Conservation (phyloP, 2,329 filamentous ascomycete genomes). For the Pyrenophora graminea region DNA sequence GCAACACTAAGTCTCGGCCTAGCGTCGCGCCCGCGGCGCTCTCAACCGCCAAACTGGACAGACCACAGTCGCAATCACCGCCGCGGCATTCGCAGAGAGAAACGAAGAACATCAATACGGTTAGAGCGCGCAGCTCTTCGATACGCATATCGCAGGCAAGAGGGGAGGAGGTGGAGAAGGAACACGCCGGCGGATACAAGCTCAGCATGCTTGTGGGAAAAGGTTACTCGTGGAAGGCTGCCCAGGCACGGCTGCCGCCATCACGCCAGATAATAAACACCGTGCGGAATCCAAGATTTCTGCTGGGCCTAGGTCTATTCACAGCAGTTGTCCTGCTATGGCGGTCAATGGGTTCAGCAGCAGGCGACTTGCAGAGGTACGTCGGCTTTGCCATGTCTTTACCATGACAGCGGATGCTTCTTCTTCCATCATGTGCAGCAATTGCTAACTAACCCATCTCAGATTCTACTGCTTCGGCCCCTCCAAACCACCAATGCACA, state of each 20-base stretch:
- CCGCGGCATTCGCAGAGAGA: constrained; percentile 39
- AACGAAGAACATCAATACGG: constrained; percentile 29
- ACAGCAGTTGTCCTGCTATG: constrained; percentile 81
- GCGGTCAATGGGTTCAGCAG: constrained; percentile 79
- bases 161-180: constrained; percentile 31
- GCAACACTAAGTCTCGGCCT: background rate
- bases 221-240: constrained; percentile 88
- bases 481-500: constrained; percentile 91
- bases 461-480: constrained; percentile 99
- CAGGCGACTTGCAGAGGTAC: constrained; percentile 90
- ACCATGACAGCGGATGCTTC: background rate
- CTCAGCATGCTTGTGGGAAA: constrained; percentile 82
- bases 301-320: constrained; percentile 72
- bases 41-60: constrained; percentile 35
- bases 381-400: constrained; percentile 21
- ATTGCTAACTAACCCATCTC: constrained; percentile 25
- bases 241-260: constrained; percentile 77
- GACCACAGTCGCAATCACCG: constrained; percentile 27
- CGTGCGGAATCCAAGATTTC: constrained; percentile 75
- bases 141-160: constrained; percentile 40
- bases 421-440: constrained; percentile 4
- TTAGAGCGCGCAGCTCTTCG: constrained; percentile 38
- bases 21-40: constrained; percentile 17
- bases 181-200: constrained; percentile 18
- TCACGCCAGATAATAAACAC: constrained; percentile 66